Base-by-base conservation (phyloP, 2,329 filamentous ascomycete genomes). In the Lachnellula cervina region DNA sequence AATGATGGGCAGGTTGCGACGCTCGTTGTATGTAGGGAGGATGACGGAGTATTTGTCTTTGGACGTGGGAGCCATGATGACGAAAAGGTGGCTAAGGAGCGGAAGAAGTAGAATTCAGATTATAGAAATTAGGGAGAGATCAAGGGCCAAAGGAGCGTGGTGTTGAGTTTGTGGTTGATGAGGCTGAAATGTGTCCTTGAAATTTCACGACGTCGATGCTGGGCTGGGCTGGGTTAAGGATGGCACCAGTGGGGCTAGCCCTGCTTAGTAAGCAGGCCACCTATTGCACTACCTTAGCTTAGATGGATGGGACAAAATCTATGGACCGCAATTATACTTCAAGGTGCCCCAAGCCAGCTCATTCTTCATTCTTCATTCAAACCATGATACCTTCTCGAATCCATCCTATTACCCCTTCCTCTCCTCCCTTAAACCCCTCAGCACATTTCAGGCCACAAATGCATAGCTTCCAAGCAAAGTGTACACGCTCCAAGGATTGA, bases 21-120 rank as follows among this genome's bases (percentile, higher is more conserved):
- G 90, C 82, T 99, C 94, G 74, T 99, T 97, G 84, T 96, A 99
- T 60, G 94, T 99, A 56, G 94, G 94, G 63, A 99, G 84, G 71
- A 99, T 93, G 71, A 99, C 87, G 64, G 93, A 96, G 82, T 97
- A 99, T 77, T 93, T 96, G 80, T 94, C 80, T 64, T 79, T 76
- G 49, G 72, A 52, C 80, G 82, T 62, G 80, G 80, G 2, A 79
- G 76, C 4, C 37, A 40, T 40, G 3, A 7, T 40, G 37, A 40
- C 37, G 28, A 28, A 28, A 28, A 28, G 9, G 28, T 28, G 28
- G 28, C 28, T 28, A 28, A 28, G 28, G 28, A 28, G 7, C 8
- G 28, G 28, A 28, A 28, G 28, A 28, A 28, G 28, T 28, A 28
- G 28, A 28, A 28, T 9, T 28, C 28, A 9, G 28, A 28, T 28